phyloP scores from a whole-genome alignment of 2,329 filamentous ascomycete genomes.

The Simplicillium aogashimaense region DNA sequence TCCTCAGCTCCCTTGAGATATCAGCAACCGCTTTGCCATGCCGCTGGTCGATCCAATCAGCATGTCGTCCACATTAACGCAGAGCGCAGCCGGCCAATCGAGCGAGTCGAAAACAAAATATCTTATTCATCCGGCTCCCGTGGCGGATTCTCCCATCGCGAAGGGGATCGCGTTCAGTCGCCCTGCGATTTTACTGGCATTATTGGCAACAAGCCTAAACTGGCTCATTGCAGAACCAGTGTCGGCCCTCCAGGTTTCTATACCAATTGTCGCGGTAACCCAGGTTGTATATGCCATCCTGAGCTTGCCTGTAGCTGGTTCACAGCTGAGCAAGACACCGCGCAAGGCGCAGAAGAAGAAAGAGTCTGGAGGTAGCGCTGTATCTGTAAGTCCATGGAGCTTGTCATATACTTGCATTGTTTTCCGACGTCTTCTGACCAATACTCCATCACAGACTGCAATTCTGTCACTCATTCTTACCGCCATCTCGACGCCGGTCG shows the following conservation, averaged over 20 bases:
- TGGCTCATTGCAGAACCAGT: conserved; percentile 62
- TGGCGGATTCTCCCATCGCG: conserved; percentile 25
- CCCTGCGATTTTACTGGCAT: conserved; percentile 53
- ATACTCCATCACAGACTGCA: conserved; percentile 25
- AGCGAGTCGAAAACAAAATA: conserved; percentile 16
- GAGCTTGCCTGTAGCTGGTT: conserved; percentile 53
- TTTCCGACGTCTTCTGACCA: conserved; percentile 7
- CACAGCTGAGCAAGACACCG: conserved; percentile 35
- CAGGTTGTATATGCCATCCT: conserved; percentile 55
- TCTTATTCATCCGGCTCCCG: conserved; percentile 25
- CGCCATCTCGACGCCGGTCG: conserved; percentile 54
- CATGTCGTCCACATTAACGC: conserved; percentile 25
- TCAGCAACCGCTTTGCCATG: no score
- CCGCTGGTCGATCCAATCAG: neutral
- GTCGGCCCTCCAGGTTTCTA: conserved; percentile 46
- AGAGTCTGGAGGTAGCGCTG: conserved; percentile 21
- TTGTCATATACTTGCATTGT: no score
- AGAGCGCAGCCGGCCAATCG: conserved; percentile 18
- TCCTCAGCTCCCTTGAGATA: no score
- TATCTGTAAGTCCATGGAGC: no score
- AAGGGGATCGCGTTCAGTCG: conserved; percentile 55
- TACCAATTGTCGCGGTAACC: conserved; percentile 52
- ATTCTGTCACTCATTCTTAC: conserved; percentile 48
- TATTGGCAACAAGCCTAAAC: conserved; percentile 54
- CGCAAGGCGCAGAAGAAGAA: conserved; percentile 47